A percentile compares a stretch with the other conserved stretches of the same genome.
These are phyloP conservation scores for Neocallimastix lanati DNA, from an alignment of 192 early-diverging fungal genomes.

Conservation along the genomic window DNA sequence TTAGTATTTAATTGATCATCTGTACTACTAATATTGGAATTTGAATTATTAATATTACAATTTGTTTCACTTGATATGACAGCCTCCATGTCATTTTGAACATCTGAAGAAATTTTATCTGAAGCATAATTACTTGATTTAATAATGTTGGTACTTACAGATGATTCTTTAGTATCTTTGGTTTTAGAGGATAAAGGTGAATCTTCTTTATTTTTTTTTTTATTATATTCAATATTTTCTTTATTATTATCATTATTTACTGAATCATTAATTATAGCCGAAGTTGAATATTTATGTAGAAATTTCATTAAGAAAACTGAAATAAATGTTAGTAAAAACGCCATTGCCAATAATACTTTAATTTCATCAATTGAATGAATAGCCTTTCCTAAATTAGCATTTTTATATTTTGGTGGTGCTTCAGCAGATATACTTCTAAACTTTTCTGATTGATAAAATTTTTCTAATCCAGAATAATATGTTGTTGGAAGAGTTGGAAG, in stretches of 20 bases:
- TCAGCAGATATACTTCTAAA: neutral
- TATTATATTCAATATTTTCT: neutral
- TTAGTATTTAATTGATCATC: neutral
- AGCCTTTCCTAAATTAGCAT: neutral
- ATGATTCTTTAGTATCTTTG: neutral
- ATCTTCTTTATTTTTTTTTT: neutral
- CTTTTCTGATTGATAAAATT: neutral
- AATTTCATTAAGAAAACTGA: neutral
- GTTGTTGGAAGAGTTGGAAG: neutral
- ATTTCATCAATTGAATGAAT: neutral
- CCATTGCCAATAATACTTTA: neutral
- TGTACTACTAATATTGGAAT: no score
- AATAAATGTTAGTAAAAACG: neutral
- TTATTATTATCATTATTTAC: neutral
- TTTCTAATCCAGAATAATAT: neutral
- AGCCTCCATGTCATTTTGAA: no score
- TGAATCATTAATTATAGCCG: neutral
- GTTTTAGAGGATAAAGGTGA: neutral
- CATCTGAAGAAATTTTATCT: neutral
- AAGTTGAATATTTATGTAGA: neutral
- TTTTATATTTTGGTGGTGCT: neutral
- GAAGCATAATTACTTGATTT: neutral
- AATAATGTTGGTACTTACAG: neutral
- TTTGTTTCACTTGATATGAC: no score
- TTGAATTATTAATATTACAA: no score